Conservation (phyloP, 768 basidiomycete genomes). For the Phylloporus sp. region DNA sequence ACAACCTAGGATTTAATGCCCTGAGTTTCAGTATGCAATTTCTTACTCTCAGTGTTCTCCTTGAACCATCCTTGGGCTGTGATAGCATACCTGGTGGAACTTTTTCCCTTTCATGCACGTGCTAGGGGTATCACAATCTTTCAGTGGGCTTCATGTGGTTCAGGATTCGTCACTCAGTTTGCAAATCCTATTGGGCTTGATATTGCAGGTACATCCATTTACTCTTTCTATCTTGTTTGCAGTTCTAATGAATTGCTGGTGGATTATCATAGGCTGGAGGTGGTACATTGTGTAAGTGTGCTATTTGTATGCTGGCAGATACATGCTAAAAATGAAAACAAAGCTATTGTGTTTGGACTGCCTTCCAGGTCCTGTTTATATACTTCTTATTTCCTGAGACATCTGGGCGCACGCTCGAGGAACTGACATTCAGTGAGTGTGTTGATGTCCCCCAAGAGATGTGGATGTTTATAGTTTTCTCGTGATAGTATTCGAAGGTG, state of each 20-base stretch:
- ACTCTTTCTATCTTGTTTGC: too few relatives aligned
- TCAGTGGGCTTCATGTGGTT: conserved; percentile 50
- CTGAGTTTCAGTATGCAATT: conserved; percentile 2
- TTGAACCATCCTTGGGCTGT: background rate
- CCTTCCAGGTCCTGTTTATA: conserved; percentile 12
- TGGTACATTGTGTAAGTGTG: conserved; percentile 10
- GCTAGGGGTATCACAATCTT: conserved; percentile 58
- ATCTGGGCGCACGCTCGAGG: conserved; percentile 17
- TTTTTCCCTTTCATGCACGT: conserved; percentile 61
- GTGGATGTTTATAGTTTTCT: conserved; percentile 11
- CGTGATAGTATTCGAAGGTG: conserved; percentile 1
- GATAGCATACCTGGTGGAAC: conserved; percentile 58
- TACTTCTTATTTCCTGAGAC: conserved; percentile 19
- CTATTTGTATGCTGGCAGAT: too few relatives aligned
- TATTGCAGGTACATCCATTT: conserved; percentile 2
- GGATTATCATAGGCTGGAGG: conserved; percentile 5
- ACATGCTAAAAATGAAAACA: background rate
- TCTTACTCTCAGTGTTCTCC: too few relatives aligned
- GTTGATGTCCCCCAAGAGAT: too few relatives aligned
- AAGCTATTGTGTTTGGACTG: conserved; percentile 18
- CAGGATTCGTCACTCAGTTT: conserved; percentile 11
- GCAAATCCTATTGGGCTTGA: conserved; percentile 18
- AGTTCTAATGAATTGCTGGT: background rate
- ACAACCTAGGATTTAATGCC: conserved; percentile 2
- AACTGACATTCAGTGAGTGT: conserved; percentile 15